These are phyloP conservation scores for Podaxis sp. DNA, from an alignment of 768 basidiomycete genomes.

Conservation along the genomic window DNA sequence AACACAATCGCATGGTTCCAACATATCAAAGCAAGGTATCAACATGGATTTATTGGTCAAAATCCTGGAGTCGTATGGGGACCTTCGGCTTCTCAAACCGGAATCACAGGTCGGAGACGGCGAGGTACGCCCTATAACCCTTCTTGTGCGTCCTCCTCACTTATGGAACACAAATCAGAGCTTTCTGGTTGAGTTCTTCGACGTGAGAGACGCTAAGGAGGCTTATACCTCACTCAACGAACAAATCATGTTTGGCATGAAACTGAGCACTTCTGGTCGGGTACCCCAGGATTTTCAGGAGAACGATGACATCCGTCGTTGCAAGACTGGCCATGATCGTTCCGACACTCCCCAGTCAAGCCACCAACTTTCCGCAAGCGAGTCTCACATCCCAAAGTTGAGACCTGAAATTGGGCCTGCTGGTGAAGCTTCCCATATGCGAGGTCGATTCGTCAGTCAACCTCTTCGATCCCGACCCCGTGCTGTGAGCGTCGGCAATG, in stretches of 20 bases:
- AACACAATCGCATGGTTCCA: background rate
- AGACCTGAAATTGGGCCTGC: conserved; percentile 22
- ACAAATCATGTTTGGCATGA: conserved; percentile 46
- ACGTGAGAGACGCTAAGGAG: conserved; percentile 50
- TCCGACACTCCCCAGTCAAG: conserved; percentile 15
- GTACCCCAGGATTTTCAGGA: conserved; percentile 11
- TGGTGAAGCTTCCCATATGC: conserved; percentile 31
- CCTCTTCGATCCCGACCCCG: background rate
- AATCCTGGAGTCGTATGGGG: conserved; percentile 30
- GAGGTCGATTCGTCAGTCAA: conserved; percentile 22
- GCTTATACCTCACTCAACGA: conserved; percentile 50
- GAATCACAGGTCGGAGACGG: conserved; percentile 17
- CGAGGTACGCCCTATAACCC: conserved; percentile 18
- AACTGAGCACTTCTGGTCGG: conserved; percentile 38
- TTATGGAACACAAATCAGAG: conserved; percentile 18
- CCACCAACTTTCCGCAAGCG: conserved; percentile 13
- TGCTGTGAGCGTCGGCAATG: conserved; percentile 6
- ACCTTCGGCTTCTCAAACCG: conserved; percentile 24
- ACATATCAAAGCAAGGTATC: conserved; percentile 11
- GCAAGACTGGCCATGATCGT: conserved; percentile 9
- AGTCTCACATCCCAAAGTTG: conserved; percentile 16
- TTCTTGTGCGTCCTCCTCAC: background rate
- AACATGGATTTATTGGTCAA: conserved; percentile 15
- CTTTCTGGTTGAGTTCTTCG: conserved; percentile 66
- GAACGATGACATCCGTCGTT: conserved; percentile 9